Conservation (phyloP, 2,329 filamentous ascomycete genomes). For the Fusarium lateritium region DNA sequence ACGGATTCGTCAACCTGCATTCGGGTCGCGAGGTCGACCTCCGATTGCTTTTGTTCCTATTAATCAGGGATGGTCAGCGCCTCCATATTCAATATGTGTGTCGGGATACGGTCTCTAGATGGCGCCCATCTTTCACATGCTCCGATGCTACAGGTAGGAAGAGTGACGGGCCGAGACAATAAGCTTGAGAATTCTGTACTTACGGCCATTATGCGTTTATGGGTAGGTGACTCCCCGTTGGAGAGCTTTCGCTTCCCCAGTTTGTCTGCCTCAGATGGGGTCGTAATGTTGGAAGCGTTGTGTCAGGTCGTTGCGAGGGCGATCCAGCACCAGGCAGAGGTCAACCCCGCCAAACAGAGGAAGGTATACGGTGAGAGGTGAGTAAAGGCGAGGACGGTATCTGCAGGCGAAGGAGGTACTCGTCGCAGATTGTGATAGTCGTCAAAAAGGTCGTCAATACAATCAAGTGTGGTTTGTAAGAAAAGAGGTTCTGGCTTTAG, state of each 20-base stretch:
- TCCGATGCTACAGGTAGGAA: slow-evolving; percentile 2
- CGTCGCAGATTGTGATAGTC: slow-evolving; percentile 35
- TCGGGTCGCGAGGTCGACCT: slow-evolving; percentile 74
- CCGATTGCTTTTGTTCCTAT: slow-evolving; percentile 68
- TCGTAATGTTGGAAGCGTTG: slow-evolving; percentile 55
- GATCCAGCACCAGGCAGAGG: slow-evolving; percentile 56
- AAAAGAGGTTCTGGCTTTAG: slow-evolving; percentile 27
- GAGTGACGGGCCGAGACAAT: background rate
- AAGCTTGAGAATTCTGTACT: slow-evolving; percentile 51
- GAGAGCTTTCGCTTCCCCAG: slow-evolving; percentile 79
- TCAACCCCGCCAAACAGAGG: slow-evolving; percentile 55
- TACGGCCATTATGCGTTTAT: slow-evolving; percentile 75
- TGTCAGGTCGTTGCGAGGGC: slow-evolving; percentile 42
- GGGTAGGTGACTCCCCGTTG: slow-evolving; percentile 69
- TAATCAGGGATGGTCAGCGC: slow-evolving; percentile 20
- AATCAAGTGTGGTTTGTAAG: slow-evolving; percentile 33
- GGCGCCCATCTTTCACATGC: slow-evolving; percentile 16
- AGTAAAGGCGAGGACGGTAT: slow-evolving; percentile 1
- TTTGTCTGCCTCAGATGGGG: slow-evolving; percentile 59
- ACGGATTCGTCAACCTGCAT: slow-evolving; percentile 77
- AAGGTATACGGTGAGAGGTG: slow-evolving; percentile 32
- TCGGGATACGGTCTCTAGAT: background rate
- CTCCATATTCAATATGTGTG: background rate
- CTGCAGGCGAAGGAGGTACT: slow-evolving; percentile 28
- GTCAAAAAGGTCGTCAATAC: slow-evolving; percentile 25